phyloP scores from a whole-genome alignment of 2,329 filamentous ascomycete genomes.

The Colletotrichum sp. region DNA sequence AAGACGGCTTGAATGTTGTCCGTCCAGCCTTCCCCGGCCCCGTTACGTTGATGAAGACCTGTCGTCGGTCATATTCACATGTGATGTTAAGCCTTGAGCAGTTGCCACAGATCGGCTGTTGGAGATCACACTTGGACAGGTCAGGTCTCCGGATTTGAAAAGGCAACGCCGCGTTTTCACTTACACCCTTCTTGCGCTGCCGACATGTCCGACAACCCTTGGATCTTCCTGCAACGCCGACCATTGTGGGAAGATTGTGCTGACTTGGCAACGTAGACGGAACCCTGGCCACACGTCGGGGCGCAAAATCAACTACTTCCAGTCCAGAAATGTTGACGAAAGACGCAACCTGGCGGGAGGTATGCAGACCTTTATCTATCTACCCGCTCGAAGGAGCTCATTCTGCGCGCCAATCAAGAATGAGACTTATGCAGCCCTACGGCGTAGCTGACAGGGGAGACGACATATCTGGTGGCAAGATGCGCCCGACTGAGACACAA shows the following conservation, averaged over 20 bases:
- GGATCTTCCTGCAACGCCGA: conserved; percentile 21
- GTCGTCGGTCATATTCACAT: conserved; percentile 12
- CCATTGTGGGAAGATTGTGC: conserved; percentile 1
- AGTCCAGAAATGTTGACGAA: background rate
- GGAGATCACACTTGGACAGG: conserved; percentile 14
- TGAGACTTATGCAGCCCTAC: background rate
- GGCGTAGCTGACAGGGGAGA: background rate
- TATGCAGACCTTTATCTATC: background rate
- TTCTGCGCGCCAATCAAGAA: background rate
- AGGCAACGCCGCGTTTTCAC: background rate
- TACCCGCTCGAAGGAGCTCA: background rate
- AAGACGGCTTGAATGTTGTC: background rate
- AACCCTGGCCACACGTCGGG: background rate
- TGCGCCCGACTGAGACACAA: background rate
- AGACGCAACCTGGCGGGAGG: background rate
- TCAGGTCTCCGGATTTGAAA: background rate
- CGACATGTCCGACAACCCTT: conserved; percentile 20
- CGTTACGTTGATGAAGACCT: conserved; percentile 17
- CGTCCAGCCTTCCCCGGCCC: background rate
- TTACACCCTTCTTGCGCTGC: conserved; percentile 22
- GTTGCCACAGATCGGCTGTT: conserved; percentile 14
- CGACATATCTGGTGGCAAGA: background rate
- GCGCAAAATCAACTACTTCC: background rate
- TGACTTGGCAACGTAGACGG: background rate
- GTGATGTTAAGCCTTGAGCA: conserved; percentile 7